Conservation (phyloP, 208 protist species). For the Acanthamoeba healyi region DNA sequence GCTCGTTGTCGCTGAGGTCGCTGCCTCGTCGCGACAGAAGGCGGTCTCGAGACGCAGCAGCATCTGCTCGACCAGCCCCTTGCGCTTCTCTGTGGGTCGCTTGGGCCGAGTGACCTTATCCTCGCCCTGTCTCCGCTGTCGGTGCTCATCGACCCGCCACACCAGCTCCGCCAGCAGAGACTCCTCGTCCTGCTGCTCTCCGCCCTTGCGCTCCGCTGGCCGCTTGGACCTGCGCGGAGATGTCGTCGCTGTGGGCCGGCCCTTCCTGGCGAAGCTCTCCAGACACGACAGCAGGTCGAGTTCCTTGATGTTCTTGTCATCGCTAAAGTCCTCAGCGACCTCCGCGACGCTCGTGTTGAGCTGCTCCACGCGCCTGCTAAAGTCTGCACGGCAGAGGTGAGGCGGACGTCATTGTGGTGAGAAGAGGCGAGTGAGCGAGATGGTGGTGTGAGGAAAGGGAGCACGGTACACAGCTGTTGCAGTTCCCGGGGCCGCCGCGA, state of each 20-base stretch:
- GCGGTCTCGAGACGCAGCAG: not conserved
- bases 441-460: not conserved
- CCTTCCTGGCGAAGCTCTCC: not conserved
- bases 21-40: not conserved
- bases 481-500: not conserved
- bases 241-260: too few relatives aligned
- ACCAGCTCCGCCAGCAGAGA: not conserved
- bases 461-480: not conserved
- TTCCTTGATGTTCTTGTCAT: slow-evolving; percentile 26
- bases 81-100: not conserved
- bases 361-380: not conserved
- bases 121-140: not conserved
- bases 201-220: not conserved
- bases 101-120: too few relatives aligned
- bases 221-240: not conserved
- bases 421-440: not conserved
- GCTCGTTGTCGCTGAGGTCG: not conserved
- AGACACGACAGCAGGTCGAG: not conserved
- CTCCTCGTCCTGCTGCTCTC: not conserved
- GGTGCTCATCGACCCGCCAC: not conserved
- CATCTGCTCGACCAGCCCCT: not conserved
- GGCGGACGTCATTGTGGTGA: not conserved
- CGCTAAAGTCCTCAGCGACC: not conserved
- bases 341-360: not conserved
- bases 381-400: not conserved